phyloP scores from a whole-genome alignment of 192 early-diverging fungal genomes.

The Entrophospora sp. region DNA sequence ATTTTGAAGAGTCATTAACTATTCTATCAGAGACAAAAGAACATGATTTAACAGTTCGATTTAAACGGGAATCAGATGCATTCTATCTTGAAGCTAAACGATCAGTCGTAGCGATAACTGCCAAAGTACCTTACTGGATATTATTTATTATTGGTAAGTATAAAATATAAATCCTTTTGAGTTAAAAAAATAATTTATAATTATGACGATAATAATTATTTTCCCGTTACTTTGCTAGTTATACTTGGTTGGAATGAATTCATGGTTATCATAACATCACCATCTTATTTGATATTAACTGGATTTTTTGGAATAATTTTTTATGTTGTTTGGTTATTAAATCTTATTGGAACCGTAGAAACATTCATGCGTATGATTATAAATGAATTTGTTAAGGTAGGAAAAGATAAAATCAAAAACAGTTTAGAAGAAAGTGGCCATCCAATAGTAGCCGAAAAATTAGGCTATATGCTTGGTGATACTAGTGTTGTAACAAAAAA shows the following conservation, averaged over 20 bases:
- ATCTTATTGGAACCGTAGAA: conserved; percentile 59
- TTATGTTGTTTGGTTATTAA: conserved; percentile 55
- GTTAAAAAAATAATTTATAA: background rate
- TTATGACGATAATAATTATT: background rate
- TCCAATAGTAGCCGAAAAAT: background rate
- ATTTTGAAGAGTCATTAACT: conserved; percentile 49
- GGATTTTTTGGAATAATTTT: conserved; percentile 47
- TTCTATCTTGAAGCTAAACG: conserved; percentile 96
- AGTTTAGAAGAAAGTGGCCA: background rate
- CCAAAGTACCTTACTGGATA: conserved; percentile 82
- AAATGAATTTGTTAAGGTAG: background rate
- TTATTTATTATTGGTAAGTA: conserved; percentile 40
- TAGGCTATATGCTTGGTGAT: background rate
- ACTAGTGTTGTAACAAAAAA: background rate
- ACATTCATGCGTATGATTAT: conserved; percentile 25
- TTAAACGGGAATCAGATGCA: conserved; percentile 83
- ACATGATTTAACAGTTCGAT: conserved; percentile 67
- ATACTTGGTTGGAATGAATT: conserved; percentile 97
- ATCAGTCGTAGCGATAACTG: conserved; percentile 79
- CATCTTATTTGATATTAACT: conserved; percentile 67
- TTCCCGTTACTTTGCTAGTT: conserved; percentile 35
- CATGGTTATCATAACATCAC: conserved; percentile 72
- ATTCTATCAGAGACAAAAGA: conserved; percentile 52
- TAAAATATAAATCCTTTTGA: background rate
- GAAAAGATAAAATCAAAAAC: background rate